Base-by-base conservation (phyloP, 2,329 filamentous ascomycete genomes). In the Stemphylium beticola region DNA sequence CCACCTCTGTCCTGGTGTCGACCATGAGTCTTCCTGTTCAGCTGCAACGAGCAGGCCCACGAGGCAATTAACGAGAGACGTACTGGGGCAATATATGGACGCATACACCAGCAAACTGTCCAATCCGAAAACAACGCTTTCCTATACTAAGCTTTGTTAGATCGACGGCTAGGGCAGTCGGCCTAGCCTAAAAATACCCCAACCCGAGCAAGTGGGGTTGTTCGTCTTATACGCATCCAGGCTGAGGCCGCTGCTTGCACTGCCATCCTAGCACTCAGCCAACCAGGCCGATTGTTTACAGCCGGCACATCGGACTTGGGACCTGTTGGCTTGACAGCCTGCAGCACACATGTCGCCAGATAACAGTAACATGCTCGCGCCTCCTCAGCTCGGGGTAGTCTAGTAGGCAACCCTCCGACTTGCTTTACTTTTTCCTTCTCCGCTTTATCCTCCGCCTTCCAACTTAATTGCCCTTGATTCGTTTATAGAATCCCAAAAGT, bases 271-370 rank as follows among this genome's bases (percentile, higher is more conserved):
- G 49, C 38, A 47, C 42, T 46, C 51, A 61, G 53, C 67, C 60
- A 67, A 67, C 66, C 55, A 60, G 32, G 32, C 39, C 52, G 24
- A 49, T 29, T 33, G 47, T 40, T 33, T 14, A 33, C 53, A 64
- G 62, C 62, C 60, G 58, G 47, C 55, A 50, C 48, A 43, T 57
- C 62, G 61, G 65, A 61, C 50, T 56, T 62, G 44, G 60, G 43
- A 41, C 54, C 53, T 53, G 57, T 62, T 61, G 58, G 49, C 55
- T 61, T 55, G 58, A 60, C 43, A 59, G 54, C 57, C 49, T 59
- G 31, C 45, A 40, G 64, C 55, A 60, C 50, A 61, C 41, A 57
- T 48, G 33, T 49, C 53, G 58, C 61, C 57, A 62, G 47, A 44
- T 54, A 53, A 43, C 52, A 42, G 49, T 55, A 46, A 40, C 47